Evolutionary conservation across 2,329 filamentous ascomycete species (phyloP), one percentile per base, ranked within the genome.

Genomic region (Blumeria hordei): DNA sequence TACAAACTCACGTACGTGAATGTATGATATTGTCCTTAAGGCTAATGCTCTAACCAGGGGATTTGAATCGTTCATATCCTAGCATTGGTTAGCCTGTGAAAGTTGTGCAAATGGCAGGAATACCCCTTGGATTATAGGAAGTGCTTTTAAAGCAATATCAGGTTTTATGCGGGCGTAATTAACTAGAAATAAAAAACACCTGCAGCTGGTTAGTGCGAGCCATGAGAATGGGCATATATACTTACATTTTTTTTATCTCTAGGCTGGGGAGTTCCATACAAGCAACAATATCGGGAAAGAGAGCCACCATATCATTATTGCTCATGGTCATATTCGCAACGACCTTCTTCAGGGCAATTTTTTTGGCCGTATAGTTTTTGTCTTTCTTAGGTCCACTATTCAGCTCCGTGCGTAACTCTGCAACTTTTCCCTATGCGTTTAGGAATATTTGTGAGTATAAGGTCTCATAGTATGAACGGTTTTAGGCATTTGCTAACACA

Each of bases 241-340:
- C 78, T 62, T 72, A 95, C 92, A 98, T 98, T 75, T 98, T 98
- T 77, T 98, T 98, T 70, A 98, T 95, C 70, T 98, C 92, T 67
- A 98, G 72, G 64, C 85, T 94, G 54, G 82, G 83, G 59, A 98
- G 85, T 62, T 85, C 80, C 92, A 98, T 98, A 73, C 90, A 96
- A 59, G 75, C 81, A 62, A 98, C 85, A 57, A 98, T 84, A 66
- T 98, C 92, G 16, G 90, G 88, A 63, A 98, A 98, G 54, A 98
- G 74, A 41, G 87, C 88, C 55, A 96, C 84, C 92, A 98, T 98
- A 69, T 98, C 92, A 66, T 96, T 98, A 71, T 98, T 98, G 77
- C 90, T 96, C 92, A 98, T 98, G 60, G 92, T 98, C 92, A 98
- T 98, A 68, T 98, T 98, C 67, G 92, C 92, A 63, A 98, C 92